Evolutionary conservation across 148 eudicot species (phyloP), one percentile per base, ranked within the genome.

Genomic region (Chenopodium album): DNA sequence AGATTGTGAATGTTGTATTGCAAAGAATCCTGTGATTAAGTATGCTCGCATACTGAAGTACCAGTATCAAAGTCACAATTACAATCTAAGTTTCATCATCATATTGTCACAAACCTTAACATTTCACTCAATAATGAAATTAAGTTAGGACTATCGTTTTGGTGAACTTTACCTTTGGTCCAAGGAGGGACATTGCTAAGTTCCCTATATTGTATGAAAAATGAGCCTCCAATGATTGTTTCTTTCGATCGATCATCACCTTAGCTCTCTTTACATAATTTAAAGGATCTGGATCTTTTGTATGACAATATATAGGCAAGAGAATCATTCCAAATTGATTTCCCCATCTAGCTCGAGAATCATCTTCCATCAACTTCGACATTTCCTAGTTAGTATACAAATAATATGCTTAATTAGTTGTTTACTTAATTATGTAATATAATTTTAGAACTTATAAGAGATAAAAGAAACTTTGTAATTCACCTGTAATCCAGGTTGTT

Each of bases 401-500:
- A n/a, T n/a, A n/a, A n/a, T n/a, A n/a, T n/a, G n/a, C n/a, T n/a
- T n/a, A n/a, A n/a, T n/a, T n/a, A n/a, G n/a, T n/a, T n/a, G n/a
- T n/a, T n/a, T 56, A 17, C 22, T 56, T 54, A 65, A 65, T 23
- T 47, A 47, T 73, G 29, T 23, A n/a, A n/a, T n/a, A n/a, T n/a
- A n/a, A n/a, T n/a, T n/a, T n/a, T n/a, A n/a, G n/a, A n/a, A n/a
- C n/a, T n/a, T n/a, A n/a, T n/a, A n/a, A n/a, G n/a, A n/a, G n/a
- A n/a, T n/a, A n/a, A n/a, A n/a, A n/a, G n/a, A n/a, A n/a, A 66
- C 0, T 10, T 26, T 17, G 64, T 26, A 26, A 17, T 29, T 14
- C 23, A 93, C 95, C 90, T 92, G 92, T 73, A 92, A 77, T 79
- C 92, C 93, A 1, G 89, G 80, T 34, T 90, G 92, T 67, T 77